A percentile compares a stretch with the other conserved stretches of the same genome.
Evolutionary conservation across 768 basidiomycete species (phyloP).

Genomic region (Hygrocybe coccinea): DNA sequence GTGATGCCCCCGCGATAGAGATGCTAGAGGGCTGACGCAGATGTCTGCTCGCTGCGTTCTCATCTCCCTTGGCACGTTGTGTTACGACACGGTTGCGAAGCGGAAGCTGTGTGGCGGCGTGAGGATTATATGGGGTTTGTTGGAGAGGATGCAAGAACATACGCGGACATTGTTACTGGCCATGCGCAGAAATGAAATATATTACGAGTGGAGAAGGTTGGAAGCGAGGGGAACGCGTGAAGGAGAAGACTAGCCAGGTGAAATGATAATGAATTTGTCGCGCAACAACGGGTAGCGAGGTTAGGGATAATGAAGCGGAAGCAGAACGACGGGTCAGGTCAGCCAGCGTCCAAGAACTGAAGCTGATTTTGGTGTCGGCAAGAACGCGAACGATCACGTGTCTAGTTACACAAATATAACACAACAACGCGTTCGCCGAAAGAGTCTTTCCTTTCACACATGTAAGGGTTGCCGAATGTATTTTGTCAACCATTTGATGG

Average conservation of each 20-base stretch:
- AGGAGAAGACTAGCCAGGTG: slow-evolving; percentile 25
- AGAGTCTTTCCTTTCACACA: no score
- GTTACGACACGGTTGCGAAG: slow-evolving; percentile 59
- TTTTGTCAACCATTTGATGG: no score
- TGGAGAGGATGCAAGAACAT: slow-evolving; percentile 24
- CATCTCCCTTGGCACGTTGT: slow-evolving; percentile 69
- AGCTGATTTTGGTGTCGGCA: slow-evolving; percentile 14
- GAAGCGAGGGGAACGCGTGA: slow-evolving; percentile 20
- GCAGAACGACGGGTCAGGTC: slow-evolving; percentile 32
- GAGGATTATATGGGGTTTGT: slow-evolving; percentile 12
- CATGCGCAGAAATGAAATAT: slow-evolving; percentile 39
- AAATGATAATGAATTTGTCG: slow-evolving; percentile 11
- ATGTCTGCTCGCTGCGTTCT: slow-evolving; percentile 70
- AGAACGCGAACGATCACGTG: slow-evolving; percentile 20
- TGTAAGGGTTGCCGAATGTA: no score
- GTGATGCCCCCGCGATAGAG: slow-evolving; percentile 41
- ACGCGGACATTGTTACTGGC: slow-evolving; percentile 61
- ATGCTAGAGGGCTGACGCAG: slow-evolving; percentile 51
- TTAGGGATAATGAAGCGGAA: slow-evolving; percentile 20
- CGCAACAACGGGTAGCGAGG: slow-evolving; percentile 10
- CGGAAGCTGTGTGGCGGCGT: slow-evolving; percentile 45
- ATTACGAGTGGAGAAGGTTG: slow-evolving; percentile 24
- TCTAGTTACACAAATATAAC: slow-evolving; percentile 5
- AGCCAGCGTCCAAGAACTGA: slow-evolving; percentile 16
- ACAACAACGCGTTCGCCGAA: slow-evolving; percentile 10